phyloP scores from a whole-genome alignment of 2,329 filamentous ascomycete species.

The Davidsoniella eucalypti region DNA sequence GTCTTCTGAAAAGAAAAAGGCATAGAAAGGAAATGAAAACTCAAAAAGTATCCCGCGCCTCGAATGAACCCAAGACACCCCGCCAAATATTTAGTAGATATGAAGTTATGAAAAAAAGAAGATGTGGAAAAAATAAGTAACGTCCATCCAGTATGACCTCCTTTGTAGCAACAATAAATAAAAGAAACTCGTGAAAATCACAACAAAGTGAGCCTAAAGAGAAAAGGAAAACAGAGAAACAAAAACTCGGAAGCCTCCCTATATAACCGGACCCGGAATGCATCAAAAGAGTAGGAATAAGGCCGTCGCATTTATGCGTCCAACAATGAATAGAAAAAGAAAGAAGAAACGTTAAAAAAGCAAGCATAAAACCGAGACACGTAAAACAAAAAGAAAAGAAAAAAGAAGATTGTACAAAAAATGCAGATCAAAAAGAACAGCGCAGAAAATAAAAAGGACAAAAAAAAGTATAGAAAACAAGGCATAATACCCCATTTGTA shows the following conservation, averaged over 20 bases:
- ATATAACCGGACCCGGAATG: conserved; percentile 11
- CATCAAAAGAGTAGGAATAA: conserved; percentile 2
- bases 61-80: neutral
- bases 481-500: conserved; percentile 1
- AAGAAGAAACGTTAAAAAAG: conserved; percentile 1
- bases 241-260: conserved; percentile 9
- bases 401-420: conserved; percentile 5
- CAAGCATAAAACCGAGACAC: conserved; percentile 2
- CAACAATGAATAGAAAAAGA: conserved; percentile 5
- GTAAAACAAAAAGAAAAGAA: conserved; percentile 1
- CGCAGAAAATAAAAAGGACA: neutral
- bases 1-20: neutral
- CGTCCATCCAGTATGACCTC: conserved; percentile 2
- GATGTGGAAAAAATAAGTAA: neutral
- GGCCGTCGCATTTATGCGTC: neutral
- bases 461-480: neutral
- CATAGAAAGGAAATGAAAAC: conserved; percentile 6
- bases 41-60: conserved; percentile 1
- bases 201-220: neutral
- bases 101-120: neutral
- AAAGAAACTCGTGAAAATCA: conserved; percentile 6
- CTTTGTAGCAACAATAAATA: conserved; percentile 3
- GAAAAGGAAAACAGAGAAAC: conserved; percentile 5
- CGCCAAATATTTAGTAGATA: conserved; percentile 2
- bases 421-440: conserved; percentile 1